phyloP scores from a whole-genome alignment of 208 protist species.

The Acanthamoeba castellanii region DNA sequence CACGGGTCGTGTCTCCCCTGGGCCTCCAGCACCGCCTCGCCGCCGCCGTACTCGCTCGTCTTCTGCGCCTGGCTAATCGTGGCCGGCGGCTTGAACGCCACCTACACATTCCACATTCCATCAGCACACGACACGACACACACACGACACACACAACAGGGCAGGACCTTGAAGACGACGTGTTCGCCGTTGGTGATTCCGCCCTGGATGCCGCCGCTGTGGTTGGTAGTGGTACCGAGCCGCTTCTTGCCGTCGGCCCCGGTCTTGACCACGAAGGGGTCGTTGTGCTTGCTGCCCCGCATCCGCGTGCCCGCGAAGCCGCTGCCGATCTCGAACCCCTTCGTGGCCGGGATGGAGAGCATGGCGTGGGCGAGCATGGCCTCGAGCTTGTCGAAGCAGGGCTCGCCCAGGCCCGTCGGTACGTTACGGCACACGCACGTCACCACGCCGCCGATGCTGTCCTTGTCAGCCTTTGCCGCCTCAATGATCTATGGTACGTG shows the following conservation, averaged over 20 bases:
- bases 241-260: conserved; percentile 57
- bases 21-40: conserved; percentile 84
- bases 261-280: conserved; percentile 83
- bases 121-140: not conserved
- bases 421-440: conserved; percentile 86
- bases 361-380: conserved; percentile 92
- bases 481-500: conserved; percentile 73
- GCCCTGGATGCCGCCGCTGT: conserved; percentile 82
- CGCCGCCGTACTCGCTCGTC: conserved; percentile 85
- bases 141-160: not conserved
- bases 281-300: conserved; percentile 89
- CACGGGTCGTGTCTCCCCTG: conserved; percentile 84
- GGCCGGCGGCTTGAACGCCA: conserved; percentile 92
- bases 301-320: conserved; percentile 80
- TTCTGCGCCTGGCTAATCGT: conserved; percentile 89
- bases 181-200: conserved; percentile 90
- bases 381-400: conserved; percentile 91
- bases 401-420: conserved; percentile 88
- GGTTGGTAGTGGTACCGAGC: conserved; percentile 54
- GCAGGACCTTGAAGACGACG: conserved; percentile 85
- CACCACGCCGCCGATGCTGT: conserved; percentile 89
- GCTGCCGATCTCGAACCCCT: conserved; percentile 88
- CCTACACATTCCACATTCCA: not conserved
- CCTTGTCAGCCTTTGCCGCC: conserved; percentile 76
- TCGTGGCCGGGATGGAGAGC: conserved; percentile 91